Evolutionary conservation across 805 yeast genomes (phyloP).

Genomic region (Zygosaccharomyces bailii): DNA sequence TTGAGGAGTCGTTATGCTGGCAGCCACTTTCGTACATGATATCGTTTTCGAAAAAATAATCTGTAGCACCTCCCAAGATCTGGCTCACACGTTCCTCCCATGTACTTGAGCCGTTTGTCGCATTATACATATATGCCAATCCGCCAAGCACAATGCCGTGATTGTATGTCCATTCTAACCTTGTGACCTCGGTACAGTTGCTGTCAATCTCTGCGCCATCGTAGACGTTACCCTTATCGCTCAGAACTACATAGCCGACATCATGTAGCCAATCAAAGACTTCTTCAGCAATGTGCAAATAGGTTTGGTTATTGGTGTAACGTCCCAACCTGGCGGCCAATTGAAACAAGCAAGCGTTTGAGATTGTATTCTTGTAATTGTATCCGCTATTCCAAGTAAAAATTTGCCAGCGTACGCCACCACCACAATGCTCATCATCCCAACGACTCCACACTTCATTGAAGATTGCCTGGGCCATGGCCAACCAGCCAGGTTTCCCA

Average conservation of each 20-base stretch:
- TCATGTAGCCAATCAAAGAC: conserved; percentile 60
- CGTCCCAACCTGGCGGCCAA: conserved; percentile 61
- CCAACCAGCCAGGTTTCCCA: conserved; percentile 49
- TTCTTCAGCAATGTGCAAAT: conserved; percentile 48
- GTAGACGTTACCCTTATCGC: conserved; percentile 59
- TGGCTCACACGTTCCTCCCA: conserved; percentile 50
- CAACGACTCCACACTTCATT: conserved; percentile 56
- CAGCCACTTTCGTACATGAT: conserved; percentile 65
- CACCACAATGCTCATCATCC: conserved; percentile 53
- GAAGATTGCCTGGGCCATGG: conserved; percentile 55
- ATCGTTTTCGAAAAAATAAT: conserved; percentile 47
- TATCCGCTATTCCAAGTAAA: conserved; percentile 59
- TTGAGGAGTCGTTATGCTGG: conserved; percentile 37
- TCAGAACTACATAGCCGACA: conserved; percentile 43
- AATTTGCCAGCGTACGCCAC: conserved; percentile 72
- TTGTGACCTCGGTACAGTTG: conserved; percentile 59
- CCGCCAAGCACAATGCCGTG: conserved; percentile 68
- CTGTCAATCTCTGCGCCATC: conserved; percentile 63
- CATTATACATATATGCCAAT: conserved; percentile 63
- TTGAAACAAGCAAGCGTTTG: conserved; percentile 64
- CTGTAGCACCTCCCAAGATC: conserved; percentile 44
- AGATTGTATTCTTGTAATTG: conserved; percentile 58
- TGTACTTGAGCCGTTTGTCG: conserved; percentile 46
- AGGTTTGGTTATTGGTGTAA: conserved; percentile 50
- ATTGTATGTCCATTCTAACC: conserved; percentile 63